Evolutionary conservation across 2,329 filamentous ascomycete species (phyloP), one percentile per base, ranked within the genome.

Genomic region (Seiridium cupressi): DNA sequence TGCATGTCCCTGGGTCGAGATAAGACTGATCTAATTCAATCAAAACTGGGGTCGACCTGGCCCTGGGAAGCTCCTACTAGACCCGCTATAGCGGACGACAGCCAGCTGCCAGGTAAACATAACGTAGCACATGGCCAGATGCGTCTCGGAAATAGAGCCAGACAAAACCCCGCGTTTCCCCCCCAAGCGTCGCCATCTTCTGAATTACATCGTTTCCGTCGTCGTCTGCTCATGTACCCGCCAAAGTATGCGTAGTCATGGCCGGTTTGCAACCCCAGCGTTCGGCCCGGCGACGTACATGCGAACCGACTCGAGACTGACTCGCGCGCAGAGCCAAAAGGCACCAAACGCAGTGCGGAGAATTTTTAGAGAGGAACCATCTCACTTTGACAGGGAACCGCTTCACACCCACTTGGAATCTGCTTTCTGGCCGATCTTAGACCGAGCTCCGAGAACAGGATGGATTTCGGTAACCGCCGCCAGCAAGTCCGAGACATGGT

Each of bases 21-120:
- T 58, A 58, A 58, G 55, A 58, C 51, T 58, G 44, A 51, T 49
- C 46, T n/a, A 32, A 31, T 49, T 13, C n/a, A 58, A 59, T 59
- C 57, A 59, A 59, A 59, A 59, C 49, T 55, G 57, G 57, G 46
- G 57, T 40, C 32, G 18, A 38, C 55, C 38, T 32, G 46, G 44
- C 34, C 42, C 46, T 36, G 34, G 32, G 35, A 36, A 18, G 34
- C 13, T 34, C n/a, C 9, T 18, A 36, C 34, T 26, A 49, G 26
- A 26, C 49, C n/a, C 49, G 34, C 38, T 53, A 35, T 31, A 53
- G 49, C 49, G 35, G 49, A 53, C 49, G 49, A 38, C 34, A 34
- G 49, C 35, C 49, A 32, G 47, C 47, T 32, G 47, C 32, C 26
- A 31, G 26, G 9, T 46, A 13, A 46, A 13, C 44, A 46, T 46